Evolutionary conservation across 805 yeast species (phyloP).

Genomic region (Myxozyma lipomycoides): DNA sequence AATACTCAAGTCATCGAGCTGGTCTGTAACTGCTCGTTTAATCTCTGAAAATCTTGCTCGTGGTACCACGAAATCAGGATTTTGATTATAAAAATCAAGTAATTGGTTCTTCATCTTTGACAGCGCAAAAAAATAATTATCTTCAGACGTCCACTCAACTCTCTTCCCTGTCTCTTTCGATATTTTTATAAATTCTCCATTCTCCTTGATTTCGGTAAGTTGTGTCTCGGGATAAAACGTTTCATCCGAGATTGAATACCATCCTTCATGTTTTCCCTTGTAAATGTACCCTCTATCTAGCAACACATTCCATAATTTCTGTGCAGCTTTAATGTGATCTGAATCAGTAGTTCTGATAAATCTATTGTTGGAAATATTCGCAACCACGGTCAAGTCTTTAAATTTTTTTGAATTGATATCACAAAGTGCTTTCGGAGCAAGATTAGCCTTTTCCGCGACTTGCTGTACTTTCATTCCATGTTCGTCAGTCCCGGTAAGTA

Average conservation of each 20-base stretch:
- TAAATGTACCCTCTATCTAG: conserved; percentile 62
- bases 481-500: conserved; percentile 94
- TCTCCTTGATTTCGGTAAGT: conserved; percentile 44
- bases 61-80: conserved; percentile 68
- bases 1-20: conserved; percentile 69
- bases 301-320: conserved; percentile 64
- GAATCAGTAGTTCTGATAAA: conserved; percentile 87
- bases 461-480: conserved; percentile 82
- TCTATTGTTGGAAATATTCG: conserved; percentile 60
- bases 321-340: conserved; percentile 68
- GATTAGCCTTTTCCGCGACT: conserved; percentile 61
- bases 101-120: conserved; percentile 56
- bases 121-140: conserved; percentile 79
- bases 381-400: conserved; percentile 53
- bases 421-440: conserved; percentile 64
- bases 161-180: conserved; percentile 68
- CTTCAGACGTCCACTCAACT: conserved; percentile 73
- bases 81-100: conserved; percentile 45
- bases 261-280: conserved; percentile 81
- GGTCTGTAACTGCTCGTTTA: conserved; percentile 50
- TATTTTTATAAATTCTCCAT: conserved; percentile 32
- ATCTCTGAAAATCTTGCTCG: conserved; percentile 50
- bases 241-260: conserved; percentile 95
- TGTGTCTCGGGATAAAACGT: conserved; percentile 86
- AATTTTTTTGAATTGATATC: conserved; percentile 66